These are phyloP conservation scores for Cryphonectria naterciae DNA, from an alignment of 2,329 filamentous ascomycete species.

Conservation along the genomic window DNA sequence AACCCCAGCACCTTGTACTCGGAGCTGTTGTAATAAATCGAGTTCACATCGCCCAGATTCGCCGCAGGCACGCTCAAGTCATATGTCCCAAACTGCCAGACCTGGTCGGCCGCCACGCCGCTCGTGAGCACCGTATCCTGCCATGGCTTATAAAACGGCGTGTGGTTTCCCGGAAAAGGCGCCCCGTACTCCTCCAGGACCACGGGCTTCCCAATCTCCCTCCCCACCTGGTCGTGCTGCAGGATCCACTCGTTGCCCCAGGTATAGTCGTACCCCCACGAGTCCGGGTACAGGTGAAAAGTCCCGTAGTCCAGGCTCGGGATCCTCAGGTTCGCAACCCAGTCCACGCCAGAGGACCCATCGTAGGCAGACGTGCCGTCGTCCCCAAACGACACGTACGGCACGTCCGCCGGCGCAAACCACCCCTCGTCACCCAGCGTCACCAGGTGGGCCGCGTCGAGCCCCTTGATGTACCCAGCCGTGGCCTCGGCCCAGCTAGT, in stretches of 20 bases:
- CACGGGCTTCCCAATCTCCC: constrained; percentile 25
- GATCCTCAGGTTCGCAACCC: constrained; percentile 54
- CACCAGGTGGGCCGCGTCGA: constrained; percentile 65
- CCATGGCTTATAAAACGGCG: constrained; percentile 26
- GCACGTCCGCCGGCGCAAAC: constrained; percentile 34
- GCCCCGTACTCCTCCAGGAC: constrained; percentile 30
- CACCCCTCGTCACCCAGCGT: constrained; percentile 61
- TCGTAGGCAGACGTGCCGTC: constrained; percentile 52
- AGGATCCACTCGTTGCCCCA: constrained; percentile 27
- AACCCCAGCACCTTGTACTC: constrained; percentile 25
- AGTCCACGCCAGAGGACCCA: constrained; percentile 57
- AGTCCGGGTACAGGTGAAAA: constrained; percentile 45
- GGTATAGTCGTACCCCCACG: constrained; percentile 27
- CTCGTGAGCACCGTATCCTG: constrained; percentile 27
- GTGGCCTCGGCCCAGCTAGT: constrained; percentile 61
- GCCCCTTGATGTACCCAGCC: constrained; percentile 63
- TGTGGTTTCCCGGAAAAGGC: constrained; percentile 25
- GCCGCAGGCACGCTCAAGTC: constrained; percentile 22
- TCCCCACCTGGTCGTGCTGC: constrained; percentile 25
- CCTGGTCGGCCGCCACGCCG: constrained; percentile 27
- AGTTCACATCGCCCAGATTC: constrained; percentile 22
- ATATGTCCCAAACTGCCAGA: constrained; percentile 29
- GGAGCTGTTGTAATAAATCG: constrained; percentile 24
- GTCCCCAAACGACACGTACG: constrained; percentile 32
- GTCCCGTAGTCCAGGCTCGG: constrained; percentile 56